phyloP scores from a whole-genome alignment of 2,329 filamentous ascomycete species.

The Lecanosticta acicola region DNA sequence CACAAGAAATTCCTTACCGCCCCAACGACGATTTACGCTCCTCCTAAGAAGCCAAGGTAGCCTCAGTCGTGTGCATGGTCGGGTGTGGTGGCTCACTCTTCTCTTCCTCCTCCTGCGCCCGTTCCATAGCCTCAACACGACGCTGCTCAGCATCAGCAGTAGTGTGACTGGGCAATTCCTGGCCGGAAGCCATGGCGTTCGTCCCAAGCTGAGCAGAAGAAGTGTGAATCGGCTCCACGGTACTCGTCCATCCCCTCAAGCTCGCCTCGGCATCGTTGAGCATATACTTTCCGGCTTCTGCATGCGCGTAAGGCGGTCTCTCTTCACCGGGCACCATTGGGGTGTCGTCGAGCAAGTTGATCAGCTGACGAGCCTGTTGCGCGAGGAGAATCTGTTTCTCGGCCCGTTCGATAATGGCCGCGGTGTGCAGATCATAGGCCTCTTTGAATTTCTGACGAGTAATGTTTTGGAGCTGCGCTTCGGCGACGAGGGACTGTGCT shows the following conservation, averaged over 20 bases:
- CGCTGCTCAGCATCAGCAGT: slow-evolving; percentile 13
- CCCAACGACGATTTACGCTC: neutral
- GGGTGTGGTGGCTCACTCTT: neutral
- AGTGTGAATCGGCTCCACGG: slow-evolving; percentile 50
- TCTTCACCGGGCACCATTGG: slow-evolving; percentile 82
- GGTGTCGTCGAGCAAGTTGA: slow-evolving; percentile 81
- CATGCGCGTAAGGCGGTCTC: slow-evolving; percentile 61
- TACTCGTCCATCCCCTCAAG: slow-evolving; percentile 65
- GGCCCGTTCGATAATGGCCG: slow-evolving; percentile 86
- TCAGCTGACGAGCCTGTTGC: slow-evolving; percentile 76
- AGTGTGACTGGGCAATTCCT: neutral
- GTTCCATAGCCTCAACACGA: slow-evolving; percentile 20
- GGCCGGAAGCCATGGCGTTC: slow-evolving; percentile 37
- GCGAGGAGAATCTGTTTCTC: slow-evolving; percentile 96
- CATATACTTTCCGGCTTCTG: slow-evolving; percentile 68
- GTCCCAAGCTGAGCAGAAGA: slow-evolving; percentile 45
- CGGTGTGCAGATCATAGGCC: slow-evolving; percentile 81
- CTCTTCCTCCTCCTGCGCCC: slow-evolving; percentile 18
- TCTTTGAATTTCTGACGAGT: slow-evolving; percentile 95
- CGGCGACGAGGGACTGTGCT: slow-evolving; percentile 90
- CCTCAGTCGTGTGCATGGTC: neutral
- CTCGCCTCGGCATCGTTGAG: slow-evolving; percentile 90
- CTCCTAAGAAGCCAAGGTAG: neutral
- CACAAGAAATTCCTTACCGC: neutral
- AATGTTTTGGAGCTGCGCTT: slow-evolving; percentile 92